Evolutionary conservation across 495 filamentous ascomycete species (phyloP).

Genomic region (Barbatosphaeria neglecta): DNA sequence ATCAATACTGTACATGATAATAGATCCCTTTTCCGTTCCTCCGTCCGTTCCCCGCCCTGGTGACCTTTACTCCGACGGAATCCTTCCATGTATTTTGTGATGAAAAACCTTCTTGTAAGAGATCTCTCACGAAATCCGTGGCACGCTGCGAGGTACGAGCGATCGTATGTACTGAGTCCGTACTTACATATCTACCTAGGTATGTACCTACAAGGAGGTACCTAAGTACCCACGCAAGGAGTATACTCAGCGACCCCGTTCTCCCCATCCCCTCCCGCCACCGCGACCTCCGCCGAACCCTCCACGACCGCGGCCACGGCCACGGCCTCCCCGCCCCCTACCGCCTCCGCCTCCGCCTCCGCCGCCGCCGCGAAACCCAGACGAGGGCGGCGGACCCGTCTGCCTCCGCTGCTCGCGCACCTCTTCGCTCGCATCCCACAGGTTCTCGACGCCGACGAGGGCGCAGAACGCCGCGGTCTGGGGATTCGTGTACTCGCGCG

Average conservation of each 20-base stretch:
- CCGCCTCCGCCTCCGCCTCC: constrained; percentile 13
- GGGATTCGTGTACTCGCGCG: constrained; percentile 67
- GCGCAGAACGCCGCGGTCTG: constrained; percentile 73
- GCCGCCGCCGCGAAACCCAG: constrained; percentile 21
- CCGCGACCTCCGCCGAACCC: constrained; percentile 23
- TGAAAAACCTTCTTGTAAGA: too few relatives aligned
- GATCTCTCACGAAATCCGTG: too few relatives aligned
- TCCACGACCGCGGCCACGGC: constrained; percentile 19
- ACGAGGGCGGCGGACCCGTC: constrained; percentile 18
- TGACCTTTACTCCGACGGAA: too few relatives aligned
- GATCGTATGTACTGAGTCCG: too few relatives aligned
- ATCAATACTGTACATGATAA: too few relatives aligned
- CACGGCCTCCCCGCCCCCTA: constrained; percentile 17
- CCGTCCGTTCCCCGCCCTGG: too few relatives aligned
- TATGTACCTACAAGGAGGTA: too few relatives aligned
- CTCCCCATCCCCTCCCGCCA: constrained; percentile 20
- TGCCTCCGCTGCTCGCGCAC: constrained; percentile 46
- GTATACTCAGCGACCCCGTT: constrained; percentile 5
- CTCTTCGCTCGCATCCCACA: constrained; percentile 59
- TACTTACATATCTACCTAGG: too few relatives aligned
- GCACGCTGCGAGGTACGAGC: too few relatives aligned
- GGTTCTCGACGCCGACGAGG: constrained; percentile 63
- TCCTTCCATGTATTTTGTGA: too few relatives aligned
- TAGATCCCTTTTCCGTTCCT: too few relatives aligned
- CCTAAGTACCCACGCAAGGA: too few relatives aligned